Evolutionary conservation across 768 basidiomycete species (phyloP).

Genomic region (Auriscalpium orientale): DNA sequence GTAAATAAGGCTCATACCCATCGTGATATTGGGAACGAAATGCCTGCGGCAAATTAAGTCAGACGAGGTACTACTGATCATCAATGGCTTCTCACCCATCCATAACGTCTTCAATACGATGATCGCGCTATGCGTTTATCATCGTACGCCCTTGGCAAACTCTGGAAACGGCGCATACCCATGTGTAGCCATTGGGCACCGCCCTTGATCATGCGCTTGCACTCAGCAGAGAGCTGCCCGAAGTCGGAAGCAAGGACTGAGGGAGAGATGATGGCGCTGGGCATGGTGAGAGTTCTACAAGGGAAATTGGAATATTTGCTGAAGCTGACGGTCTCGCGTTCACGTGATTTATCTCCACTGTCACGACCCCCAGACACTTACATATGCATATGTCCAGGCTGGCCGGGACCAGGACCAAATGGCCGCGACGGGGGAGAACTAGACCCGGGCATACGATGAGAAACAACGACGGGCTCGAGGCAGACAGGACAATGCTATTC

Average conservation of each 20-base stretch:
- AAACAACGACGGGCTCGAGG: no score
- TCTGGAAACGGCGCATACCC: slow-evolving; percentile 44
- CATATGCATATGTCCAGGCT: no score
- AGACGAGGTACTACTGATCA: not conserved
- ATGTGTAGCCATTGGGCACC: slow-evolving; percentile 99
- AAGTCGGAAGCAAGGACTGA: slow-evolving; percentile 97
- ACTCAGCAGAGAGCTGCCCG: slow-evolving; percentile 90
- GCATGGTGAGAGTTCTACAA: slow-evolving; percentile 41
- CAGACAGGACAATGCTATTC: no score
- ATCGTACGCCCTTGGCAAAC: not conserved
- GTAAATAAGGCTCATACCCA: slow-evolving; percentile 50
- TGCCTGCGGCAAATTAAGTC: slow-evolving; percentile 45
- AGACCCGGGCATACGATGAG: no score
- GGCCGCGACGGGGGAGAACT: no score
- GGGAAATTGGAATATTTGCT: not conserved
- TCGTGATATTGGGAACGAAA: slow-evolving; percentile 98
- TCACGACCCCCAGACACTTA: no score
- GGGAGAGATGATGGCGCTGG: slow-evolving; percentile 88
- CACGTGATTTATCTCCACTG: no score
- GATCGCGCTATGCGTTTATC: not conserved
- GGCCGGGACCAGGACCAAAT: no score
- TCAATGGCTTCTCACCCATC: slow-evolving; percentile 60
- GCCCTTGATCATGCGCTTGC: slow-evolving; percentile 89
- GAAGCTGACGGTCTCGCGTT: not conserved
- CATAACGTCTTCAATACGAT: slow-evolving; percentile 72